Base-by-base conservation (phyloP, 2,329 filamentous ascomycete species). In the Xylariaceae sp. region DNA sequence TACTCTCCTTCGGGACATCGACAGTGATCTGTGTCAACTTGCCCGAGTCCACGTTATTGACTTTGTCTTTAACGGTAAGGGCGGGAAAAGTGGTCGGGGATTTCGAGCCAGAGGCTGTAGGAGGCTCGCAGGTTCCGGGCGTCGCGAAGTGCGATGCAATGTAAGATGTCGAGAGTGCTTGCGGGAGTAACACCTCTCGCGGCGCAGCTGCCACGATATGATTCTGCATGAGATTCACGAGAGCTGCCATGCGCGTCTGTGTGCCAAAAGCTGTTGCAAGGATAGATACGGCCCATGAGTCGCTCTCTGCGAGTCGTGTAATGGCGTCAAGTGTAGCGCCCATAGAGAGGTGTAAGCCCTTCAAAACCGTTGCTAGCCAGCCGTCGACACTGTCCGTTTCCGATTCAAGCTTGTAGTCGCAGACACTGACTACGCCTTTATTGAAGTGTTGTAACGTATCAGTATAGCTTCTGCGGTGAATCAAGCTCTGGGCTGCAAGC, bases 211-310 rank as follows among this genome's bases (percentile, higher is more conserved):
- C 57, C 0, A 66, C 64, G 2, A 64, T 54, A 49, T 65, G 67
- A 47, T 61, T 60, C 55, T 69, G 68, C 67, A 72, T 72, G 61
- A 72, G 61, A 58, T 71, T 70, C 40, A 70, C 48, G 19, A 71
- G 60, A 43, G 62, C 69, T 0, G 58, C 57, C 60, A 66, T 67
- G 48, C 69, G 62, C 0, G 61, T 48, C 57, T 69, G 66, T 10
- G 68, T 55, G 32, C 68, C 68, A 14, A 70, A 53, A 12, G 62
- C 60, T 0, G 68, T 63, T 2, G 62, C 60, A 2, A 71, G 59
- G 1, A 60, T 56, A 1, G 66, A 62, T 3, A 68, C 57, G 0
- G 69, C 44, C 66, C 68, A 72, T 1, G 64, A 55, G 55, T 71
- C 68, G 44, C 59, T 56, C 10, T 43, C 22, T 11, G 65, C 63